Conservation (phyloP, 1,284 basidiomycete species). For the Spongiforma sp. region DNA sequence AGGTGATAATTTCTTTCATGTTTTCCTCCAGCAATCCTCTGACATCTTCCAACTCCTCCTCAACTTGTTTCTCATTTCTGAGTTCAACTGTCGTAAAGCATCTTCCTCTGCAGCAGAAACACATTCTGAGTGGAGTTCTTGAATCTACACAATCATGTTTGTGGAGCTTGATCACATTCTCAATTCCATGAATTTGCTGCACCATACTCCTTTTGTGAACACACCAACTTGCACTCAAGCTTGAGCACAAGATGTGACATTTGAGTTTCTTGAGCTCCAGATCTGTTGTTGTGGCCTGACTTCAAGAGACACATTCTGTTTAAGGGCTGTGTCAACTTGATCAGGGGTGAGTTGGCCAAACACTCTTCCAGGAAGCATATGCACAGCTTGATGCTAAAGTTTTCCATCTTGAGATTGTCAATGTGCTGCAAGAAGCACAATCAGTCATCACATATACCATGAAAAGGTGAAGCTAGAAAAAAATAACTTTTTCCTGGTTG, state of each 20-base stretch:
- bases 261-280: constrained; percentile 93
- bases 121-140: no score
- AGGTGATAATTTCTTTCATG: constrained; percentile 75
- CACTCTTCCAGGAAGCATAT: constrained; percentile 94
- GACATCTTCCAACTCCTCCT: constrained; percentile 72
- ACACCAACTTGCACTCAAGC: constrained; percentile 80
- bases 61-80: constrained; percentile 68
- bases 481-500: constrained; percentile 89
- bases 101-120: constrained; percentile 66
- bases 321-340: constrained; percentile 88
- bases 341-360: constrained; percentile 87
- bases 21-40: constrained; percentile 75
- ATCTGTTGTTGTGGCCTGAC: constrained; percentile 90
- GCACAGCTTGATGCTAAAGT: constrained; percentile 93
- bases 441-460: no score
- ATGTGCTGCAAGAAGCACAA: no score
- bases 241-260: constrained; percentile 87
- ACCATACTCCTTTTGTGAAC: no score
- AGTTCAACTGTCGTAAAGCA: constrained; percentile 58
- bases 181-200: no score
- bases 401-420: no score
- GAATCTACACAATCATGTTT: no score
- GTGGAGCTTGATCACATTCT: no score
- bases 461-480: not conserved
- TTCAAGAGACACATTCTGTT: constrained; percentile 94